These are phyloP conservation scores for Tagetes erecta DNA, from an alignment of 129 eudicot species.

Conservation along the genomic window DNA sequence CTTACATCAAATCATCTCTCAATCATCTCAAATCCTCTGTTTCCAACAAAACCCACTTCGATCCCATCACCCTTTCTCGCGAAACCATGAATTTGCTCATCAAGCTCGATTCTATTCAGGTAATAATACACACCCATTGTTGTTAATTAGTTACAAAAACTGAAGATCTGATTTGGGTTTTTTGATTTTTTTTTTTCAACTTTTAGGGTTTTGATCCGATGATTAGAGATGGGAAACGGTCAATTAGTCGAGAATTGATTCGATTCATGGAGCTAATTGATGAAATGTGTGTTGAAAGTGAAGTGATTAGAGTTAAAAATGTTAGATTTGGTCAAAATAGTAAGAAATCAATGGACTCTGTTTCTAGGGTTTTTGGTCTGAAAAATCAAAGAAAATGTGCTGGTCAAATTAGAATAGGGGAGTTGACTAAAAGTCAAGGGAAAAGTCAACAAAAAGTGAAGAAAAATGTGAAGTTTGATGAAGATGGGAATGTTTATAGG, in stretches of 20 bases:
- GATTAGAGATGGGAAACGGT: constrained; percentile 81
- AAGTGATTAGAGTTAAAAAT: constrained; percentile 43
- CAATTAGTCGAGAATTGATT: constrained; percentile 55
- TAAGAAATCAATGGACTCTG: constrained; percentile 37
- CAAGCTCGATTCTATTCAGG: constrained; percentile 72
- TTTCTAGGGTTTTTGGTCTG: constrained; percentile 19
- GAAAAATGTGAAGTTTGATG: constrained; percentile 77
- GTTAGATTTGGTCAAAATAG: constrained; percentile 41
- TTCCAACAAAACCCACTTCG: constrained; percentile 47
- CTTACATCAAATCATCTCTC: constrained; percentile 63
- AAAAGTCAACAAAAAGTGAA: constrained; percentile 43
- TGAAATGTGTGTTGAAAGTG: constrained; percentile 45
- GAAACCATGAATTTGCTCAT: constrained; percentile 57
- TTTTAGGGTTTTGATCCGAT: constrained; percentile 83
- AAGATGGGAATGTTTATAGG: constrained; percentile 66
- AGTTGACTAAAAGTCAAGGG: constrained; percentile 40
- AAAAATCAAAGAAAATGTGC: constrained; percentile 33
- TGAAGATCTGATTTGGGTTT: constrained; percentile 26
- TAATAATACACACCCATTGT: background rate
- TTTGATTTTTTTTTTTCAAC: background rate
- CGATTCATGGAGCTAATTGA: constrained; percentile 69
- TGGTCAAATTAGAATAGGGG: constrained; percentile 28
- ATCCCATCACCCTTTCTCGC: constrained; percentile 45
- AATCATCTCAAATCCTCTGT: constrained; percentile 57
- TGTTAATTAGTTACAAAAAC: background rate